Evolutionary conservation across 768 basidiomycete genomes (phyloP).

Genomic region (Podaxis sp.): DNA sequence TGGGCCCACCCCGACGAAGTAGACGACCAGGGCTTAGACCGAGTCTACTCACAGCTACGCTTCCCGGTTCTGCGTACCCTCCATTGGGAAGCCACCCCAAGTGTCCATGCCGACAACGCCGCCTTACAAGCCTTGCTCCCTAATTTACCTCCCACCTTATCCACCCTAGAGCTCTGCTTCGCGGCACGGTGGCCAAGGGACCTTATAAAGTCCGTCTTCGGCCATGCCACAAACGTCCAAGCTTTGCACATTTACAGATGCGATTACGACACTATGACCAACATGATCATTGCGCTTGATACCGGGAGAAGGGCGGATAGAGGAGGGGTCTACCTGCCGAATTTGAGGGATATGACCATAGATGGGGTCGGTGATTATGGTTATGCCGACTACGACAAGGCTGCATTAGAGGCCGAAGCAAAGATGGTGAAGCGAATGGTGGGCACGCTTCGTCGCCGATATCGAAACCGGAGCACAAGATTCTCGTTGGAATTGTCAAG

Average conservation of each 20-base stretch:
- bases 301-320: not conserved
- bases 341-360: not conserved
- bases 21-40: not conserved
- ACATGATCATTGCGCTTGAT: not conserved
- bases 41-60: not conserved
- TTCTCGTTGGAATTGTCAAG: not conserved
- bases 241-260: not conserved
- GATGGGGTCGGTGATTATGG: not conserved
- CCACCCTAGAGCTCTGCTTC: not conserved
- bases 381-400: not conserved
- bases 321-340: not conserved
- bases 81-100: not conserved
- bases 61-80: not conserved
- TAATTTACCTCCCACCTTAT: not conserved
- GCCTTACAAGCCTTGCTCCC: not conserved
- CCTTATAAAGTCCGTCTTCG: not conserved
- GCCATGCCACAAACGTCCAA: not conserved
- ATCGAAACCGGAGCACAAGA: not conserved
- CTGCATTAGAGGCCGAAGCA: not conserved
- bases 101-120: not conserved
- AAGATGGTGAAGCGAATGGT: not conserved
- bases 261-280: not conserved
- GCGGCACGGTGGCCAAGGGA: not conserved
- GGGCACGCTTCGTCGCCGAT: not conserved
- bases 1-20: not conserved